Percentiles rank a stretch among this genome's conserved stretches.
Conservation (phyloP, 306 rosid genomes). For the Spatholobus suberectus region DNA sequence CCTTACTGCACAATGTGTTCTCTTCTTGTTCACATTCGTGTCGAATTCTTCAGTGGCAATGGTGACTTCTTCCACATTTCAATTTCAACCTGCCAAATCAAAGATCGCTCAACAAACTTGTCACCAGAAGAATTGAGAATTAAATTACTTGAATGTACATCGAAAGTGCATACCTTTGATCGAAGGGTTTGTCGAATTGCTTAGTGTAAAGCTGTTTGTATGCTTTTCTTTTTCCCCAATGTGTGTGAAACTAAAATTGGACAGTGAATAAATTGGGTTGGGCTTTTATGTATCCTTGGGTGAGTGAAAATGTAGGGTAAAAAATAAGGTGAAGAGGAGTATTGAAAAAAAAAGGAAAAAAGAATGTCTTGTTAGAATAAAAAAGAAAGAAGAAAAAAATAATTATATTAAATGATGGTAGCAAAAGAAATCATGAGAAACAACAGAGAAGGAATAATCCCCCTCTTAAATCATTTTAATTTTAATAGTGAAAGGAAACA, state of each 20-base stretch:
- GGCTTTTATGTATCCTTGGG: not conserved
- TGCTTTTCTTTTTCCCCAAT: not conserved
- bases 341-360: too few species aligned
- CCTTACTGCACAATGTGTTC: conserved; percentile 47
- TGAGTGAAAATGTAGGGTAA: not conserved
- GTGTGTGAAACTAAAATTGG: not conserved
- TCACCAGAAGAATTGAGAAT: not conserved
- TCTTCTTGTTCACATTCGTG: conserved; percentile 46
- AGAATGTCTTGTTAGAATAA: not conserved
- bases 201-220: not conserved
- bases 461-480: too few species aligned
- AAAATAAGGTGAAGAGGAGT: too few species aligned
- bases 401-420: too few species aligned
- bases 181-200: conserved; percentile 14
- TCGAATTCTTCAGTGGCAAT: conserved; percentile 64
- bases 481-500: too few species aligned
- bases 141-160: not conserved
- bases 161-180: conserved; percentile 25
- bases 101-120: not conserved
- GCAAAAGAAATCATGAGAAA: too few species aligned
- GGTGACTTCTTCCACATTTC: conserved; percentile 78
- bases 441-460: too few species aligned
- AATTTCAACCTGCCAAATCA: conserved; percentile 29
- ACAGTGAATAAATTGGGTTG: not conserved
- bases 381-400: too few species aligned